Evolutionary conservation across 768 basidiomycete species (phyloP).

Genomic region (Hypholoma sublateritium): DNA sequence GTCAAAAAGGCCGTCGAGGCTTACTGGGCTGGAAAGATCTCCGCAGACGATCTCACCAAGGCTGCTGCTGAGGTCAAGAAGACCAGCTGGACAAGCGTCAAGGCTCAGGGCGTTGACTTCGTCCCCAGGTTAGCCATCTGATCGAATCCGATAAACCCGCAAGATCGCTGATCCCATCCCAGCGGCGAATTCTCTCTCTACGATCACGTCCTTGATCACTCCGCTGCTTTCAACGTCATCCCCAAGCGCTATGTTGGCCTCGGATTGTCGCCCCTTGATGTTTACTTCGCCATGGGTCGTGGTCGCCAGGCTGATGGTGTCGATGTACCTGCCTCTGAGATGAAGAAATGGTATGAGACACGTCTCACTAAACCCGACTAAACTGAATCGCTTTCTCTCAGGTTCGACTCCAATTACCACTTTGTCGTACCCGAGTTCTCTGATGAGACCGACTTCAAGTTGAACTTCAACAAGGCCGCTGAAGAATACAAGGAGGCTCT

Average conservation of each 20-base stretch:
- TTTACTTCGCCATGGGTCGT: slow-evolving; percentile 99
- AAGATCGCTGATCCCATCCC: slow-evolving; percentile 11
- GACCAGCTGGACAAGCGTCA: slow-evolving; percentile 83
- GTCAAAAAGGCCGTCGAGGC: slow-evolving; percentile 98
- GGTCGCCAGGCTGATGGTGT: slow-evolving; percentile 93
- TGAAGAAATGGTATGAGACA: slow-evolving; percentile 94
- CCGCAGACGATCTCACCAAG: slow-evolving; percentile 85
- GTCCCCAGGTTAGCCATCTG: slow-evolving; percentile 75
- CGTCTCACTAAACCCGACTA: not conserved
- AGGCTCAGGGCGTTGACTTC: slow-evolving; percentile 82
- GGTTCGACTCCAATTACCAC: slow-evolving; percentile 99
- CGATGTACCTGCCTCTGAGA: slow-evolving; percentile 96
- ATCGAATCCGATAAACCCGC: slow-evolving; percentile 12
- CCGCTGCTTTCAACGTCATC: slow-evolving; percentile 93
- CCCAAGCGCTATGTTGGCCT: slow-evolving; percentile 91
- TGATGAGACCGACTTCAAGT: slow-evolving; percentile 87
- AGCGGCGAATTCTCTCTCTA: slow-evolving; percentile 99
- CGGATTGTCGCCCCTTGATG: slow-evolving; percentile 85
- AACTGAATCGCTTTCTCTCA: slow-evolving; percentile 27
- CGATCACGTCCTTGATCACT: slow-evolving; percentile 98
- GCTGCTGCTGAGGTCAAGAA: slow-evolving; percentile 86
- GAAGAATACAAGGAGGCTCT: slow-evolving; percentile 95
- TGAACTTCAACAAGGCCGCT: slow-evolving; percentile 93
- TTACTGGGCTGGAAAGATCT: slow-evolving; percentile 94
- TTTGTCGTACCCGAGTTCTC: slow-evolving; percentile 97